Percentiles rank a stretch among this genome's conserved stretches.
Evolutionary conservation across 164 flowering plant species (phyloP).

Genomic region (Berberis vulgaris): DNA sequence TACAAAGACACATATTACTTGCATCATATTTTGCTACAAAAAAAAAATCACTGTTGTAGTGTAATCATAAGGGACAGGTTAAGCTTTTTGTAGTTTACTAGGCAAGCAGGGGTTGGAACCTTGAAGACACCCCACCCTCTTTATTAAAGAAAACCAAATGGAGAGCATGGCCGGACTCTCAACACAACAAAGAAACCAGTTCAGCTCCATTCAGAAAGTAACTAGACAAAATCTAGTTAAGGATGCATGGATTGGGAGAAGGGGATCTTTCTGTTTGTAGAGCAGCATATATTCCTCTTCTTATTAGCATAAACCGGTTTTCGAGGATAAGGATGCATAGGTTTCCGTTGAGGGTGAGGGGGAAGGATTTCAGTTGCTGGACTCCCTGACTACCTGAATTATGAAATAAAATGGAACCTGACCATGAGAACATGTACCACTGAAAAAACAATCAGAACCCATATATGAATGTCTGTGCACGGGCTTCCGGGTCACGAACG

Average conservation of each 20-base stretch:
- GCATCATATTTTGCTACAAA: no score
- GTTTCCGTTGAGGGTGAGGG: constrained; percentile 82
- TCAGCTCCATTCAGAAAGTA: no score
- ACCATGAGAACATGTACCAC: constrained; percentile 4
- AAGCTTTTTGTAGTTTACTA: no score
- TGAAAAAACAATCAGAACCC: constrained; percentile 8
- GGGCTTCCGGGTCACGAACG: constrained; percentile 12
- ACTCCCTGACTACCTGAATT: constrained; percentile 49
- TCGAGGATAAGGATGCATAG: constrained; percentile 82
- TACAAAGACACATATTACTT: no score
- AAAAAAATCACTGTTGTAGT: no score
- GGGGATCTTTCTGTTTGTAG: constrained; percentile 23
- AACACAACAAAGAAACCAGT: no score
- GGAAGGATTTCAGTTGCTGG: constrained; percentile 67
- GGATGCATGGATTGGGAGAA: constrained; percentile 29
- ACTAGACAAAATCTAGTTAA: constrained; percentile 9
- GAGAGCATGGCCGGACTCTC: no score
- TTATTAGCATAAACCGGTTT: constrained; percentile 28
- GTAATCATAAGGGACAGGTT: no score
- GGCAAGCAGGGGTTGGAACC: no score
- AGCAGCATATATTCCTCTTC: constrained; percentile 14
- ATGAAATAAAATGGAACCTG: neutral
- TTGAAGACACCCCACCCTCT: no score
- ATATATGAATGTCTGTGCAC: constrained; percentile 7
- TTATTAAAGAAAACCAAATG: no score